Conservation (phyloP, 305 asterid genomes). For the Euphrasia arctica region DNA sequence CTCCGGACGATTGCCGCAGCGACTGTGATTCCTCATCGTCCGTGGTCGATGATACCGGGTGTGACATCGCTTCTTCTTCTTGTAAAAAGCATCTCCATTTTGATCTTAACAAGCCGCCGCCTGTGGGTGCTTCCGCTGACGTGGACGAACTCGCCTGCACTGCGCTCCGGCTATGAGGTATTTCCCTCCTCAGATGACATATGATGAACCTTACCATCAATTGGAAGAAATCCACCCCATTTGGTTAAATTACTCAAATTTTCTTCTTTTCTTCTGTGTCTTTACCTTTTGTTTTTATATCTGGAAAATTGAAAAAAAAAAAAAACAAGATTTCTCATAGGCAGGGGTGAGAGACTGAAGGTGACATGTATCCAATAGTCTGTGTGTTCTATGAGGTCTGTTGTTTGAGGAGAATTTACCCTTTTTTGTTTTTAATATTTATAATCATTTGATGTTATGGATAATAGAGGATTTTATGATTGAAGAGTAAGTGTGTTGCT, state of each 20-base stretch:
- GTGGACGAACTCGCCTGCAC: constrained; percentile 58
- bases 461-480: constrained; percentile 3
- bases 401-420: constrained; percentile 9
- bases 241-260: constrained; percentile 38
- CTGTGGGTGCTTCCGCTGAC: constrained; percentile 37
- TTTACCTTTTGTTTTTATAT: constrained; percentile 13
- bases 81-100: constrained; percentile 44
- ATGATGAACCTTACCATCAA: constrained; percentile 26
- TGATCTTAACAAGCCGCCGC: constrained; percentile 62
- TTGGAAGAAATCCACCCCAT: constrained; percentile 27
- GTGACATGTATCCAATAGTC: not conserved
- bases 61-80: constrained; percentile 36
- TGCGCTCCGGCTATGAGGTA: constrained; percentile 54
- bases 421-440: not conserved
- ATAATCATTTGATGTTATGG: constrained; percentile 3
- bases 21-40: constrained; percentile 64
- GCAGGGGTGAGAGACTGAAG: not conserved
- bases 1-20: constrained; percentile 52
- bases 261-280: constrained; percentile 16
- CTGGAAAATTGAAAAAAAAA: not conserved
- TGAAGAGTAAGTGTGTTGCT: not conserved
- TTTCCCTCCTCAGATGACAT: constrained; percentile 17
- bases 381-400: constrained; percentile 2
- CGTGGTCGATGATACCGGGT: constrained; percentile 51
- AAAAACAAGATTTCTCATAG: constrained; percentile 6